These are phyloP conservation scores for Podila verticillata DNA, from an alignment of 192 early-diverging fungal species.

Conservation along the genomic window DNA sequence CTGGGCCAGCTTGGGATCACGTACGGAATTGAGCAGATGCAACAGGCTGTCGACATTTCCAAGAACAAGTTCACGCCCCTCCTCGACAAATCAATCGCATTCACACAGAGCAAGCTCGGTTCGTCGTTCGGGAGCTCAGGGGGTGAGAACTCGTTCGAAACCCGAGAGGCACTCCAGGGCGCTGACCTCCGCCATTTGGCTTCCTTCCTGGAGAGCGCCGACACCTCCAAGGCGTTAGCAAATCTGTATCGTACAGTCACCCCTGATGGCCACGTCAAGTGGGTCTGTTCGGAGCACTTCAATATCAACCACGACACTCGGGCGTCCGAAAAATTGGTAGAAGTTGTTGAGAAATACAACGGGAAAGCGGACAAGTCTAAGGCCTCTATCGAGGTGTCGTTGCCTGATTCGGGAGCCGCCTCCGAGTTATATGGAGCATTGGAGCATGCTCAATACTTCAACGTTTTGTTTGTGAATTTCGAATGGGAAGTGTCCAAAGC, in stretches of 20 bases:
- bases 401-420: neutral
- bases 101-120: neutral
- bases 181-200: neutral
- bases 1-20: neutral
- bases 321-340: neutral
- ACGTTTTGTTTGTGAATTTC: neutral
- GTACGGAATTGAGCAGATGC: neutral
- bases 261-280: neutral
- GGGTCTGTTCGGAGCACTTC: neutral
- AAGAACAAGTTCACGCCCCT: neutral
- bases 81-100: neutral
- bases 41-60: neutral
- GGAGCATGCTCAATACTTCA: neutral
- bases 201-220: neutral
- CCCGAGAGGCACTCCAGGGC: neutral
- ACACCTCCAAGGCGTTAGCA: neutral
- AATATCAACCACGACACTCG: neutral
- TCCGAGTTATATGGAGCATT: neutral
- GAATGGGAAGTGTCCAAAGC: neutral
- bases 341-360: neutral
- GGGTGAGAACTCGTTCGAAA: neutral
- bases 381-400: neutral
- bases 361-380: neutral
- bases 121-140: neutral
- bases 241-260: slow-evolving; percentile 1